Evolutionary conservation across 345 rosid species (phyloP).

Genomic region (Lumnitzera racemosa): DNA sequence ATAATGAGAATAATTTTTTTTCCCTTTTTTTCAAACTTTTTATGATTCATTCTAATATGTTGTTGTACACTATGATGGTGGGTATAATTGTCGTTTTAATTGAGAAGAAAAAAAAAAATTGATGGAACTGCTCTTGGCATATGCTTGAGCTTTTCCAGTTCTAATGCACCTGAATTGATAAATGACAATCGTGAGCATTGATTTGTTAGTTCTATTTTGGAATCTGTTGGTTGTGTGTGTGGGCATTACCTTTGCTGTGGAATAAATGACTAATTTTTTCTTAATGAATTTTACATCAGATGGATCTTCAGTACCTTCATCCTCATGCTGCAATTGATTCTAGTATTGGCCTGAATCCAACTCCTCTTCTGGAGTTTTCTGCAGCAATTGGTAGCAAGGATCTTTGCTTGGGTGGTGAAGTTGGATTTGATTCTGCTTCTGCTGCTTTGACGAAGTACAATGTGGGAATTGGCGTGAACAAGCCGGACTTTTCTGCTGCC

Average conservation of each 20-base stretch:
- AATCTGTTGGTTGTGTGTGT: neutral
- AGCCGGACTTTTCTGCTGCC: conserved; percentile 56
- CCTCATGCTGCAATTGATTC: conserved; percentile 62
- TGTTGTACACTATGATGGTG: no score
- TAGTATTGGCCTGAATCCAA: conserved; percentile 73
- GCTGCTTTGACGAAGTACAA: conserved; percentile 57
- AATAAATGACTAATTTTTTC: conserved; percentile 1
- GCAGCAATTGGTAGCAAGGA: conserved; percentile 64
- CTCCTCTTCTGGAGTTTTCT: conserved; percentile 64
- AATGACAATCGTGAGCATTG: no score
- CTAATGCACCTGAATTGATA: no score
- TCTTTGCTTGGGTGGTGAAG: conserved; percentile 63
- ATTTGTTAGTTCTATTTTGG: no score
- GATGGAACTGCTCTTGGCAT: no score
- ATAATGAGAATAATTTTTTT: no score
- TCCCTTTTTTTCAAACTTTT: no score
- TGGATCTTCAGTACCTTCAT: conserved; percentile 75
- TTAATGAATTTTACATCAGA: conserved; percentile 27
- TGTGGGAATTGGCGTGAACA: conserved; percentile 62
- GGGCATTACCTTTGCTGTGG: neutral
- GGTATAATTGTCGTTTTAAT: no score
- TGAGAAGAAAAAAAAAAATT: no score
- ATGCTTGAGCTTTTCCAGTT: no score
- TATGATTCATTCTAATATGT: no score
- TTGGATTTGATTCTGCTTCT: conserved; percentile 72